These are phyloP conservation scores for Jackrogersella multiformis DNA, from an alignment of 495 filamentous ascomycete genomes.

Conservation along the genomic window DNA sequence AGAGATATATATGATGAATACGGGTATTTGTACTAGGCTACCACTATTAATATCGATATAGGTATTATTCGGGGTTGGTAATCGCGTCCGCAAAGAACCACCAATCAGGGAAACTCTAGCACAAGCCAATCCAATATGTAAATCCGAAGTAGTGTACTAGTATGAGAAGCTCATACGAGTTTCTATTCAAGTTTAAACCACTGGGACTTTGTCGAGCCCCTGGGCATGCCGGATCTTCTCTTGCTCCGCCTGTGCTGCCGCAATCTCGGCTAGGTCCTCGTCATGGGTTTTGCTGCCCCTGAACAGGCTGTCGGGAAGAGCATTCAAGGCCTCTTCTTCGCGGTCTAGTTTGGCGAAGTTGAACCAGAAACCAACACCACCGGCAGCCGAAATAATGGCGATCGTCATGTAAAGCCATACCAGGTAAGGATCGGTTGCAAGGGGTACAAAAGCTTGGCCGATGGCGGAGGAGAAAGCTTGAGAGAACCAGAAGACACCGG, in stretches of 20 bases:
- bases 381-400: conserved; percentile 68
- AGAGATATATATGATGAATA: not conserved
- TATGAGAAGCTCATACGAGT: not conserved
- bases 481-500: conserved; percentile 73
- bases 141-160: not conserved
- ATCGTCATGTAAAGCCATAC: conserved; percentile 70
- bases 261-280: conserved; percentile 35
- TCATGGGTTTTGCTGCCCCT: conserved; percentile 42
- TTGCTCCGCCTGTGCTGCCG: conserved; percentile 40
- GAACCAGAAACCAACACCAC: conserved; percentile 69
- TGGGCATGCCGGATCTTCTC: conserved; percentile 43
- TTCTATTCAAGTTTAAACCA: not conserved
- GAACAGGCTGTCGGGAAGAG: conserved; percentile 57
- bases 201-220: conserved; percentile 36
- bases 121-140: not conserved
- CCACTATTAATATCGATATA: not conserved
- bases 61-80: not conserved
- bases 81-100: not conserved
- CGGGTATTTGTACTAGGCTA: not conserved
- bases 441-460: conserved; percentile 70
- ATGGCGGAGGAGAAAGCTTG: conserved; percentile 74
- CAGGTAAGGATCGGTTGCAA: conserved; percentile 74
- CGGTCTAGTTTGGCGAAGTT: conserved; percentile 66
- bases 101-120: not conserved
- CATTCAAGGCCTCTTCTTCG: conserved; percentile 73